Percentiles rank a stretch among this genome's conserved stretches.
phyloP scores from a whole-genome alignment of 805 yeast species.

The Candida pseudofarinosa region DNA sequence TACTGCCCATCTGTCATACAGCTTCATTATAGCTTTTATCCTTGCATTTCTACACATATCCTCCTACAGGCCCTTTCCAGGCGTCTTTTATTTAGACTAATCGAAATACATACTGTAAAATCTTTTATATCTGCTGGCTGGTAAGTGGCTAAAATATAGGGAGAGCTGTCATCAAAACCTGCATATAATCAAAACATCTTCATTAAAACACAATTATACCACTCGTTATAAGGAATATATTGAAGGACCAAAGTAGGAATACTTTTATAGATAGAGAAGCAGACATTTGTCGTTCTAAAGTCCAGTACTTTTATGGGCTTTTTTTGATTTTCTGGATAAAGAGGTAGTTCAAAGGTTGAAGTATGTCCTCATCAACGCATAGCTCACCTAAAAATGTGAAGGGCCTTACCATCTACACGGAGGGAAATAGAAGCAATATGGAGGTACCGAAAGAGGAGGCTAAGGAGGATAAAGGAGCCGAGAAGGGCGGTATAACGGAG shows the following conservation, averaged over 20 bases:
- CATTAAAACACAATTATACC: neutral
- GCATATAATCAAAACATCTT: neutral
- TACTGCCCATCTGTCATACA: too few species aligned
- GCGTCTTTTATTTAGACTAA: neutral
- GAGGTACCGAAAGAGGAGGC: neutral
- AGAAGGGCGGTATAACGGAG: neutral
- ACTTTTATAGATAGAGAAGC: neutral
- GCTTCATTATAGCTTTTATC: neutral
- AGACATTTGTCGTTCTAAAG: neutral
- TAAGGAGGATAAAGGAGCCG: neutral
- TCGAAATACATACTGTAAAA: neutral
- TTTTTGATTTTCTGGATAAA: neutral
- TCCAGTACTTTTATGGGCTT: neutral
- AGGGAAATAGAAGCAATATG: neutral
- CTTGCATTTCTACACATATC: neutral
- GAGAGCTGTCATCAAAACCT: neutral
- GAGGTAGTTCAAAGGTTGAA: neutral
- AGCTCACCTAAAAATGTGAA: conserved; percentile 7
- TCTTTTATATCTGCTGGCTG: too few species aligned
- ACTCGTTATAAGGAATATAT: neutral
- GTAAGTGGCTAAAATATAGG: too few species aligned
- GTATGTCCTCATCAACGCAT: neutral
- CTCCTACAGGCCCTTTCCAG: neutral
- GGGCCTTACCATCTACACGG: conserved; percentile 6
- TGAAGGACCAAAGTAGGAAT: neutral